Percentiles rank a stretch among this genome's conserved stretches.
These are phyloP conservation scores for Xerocomus amazonicus DNA, from an alignment of 1,284 basidiomycete genomes.

Conservation along the genomic window DNA sequence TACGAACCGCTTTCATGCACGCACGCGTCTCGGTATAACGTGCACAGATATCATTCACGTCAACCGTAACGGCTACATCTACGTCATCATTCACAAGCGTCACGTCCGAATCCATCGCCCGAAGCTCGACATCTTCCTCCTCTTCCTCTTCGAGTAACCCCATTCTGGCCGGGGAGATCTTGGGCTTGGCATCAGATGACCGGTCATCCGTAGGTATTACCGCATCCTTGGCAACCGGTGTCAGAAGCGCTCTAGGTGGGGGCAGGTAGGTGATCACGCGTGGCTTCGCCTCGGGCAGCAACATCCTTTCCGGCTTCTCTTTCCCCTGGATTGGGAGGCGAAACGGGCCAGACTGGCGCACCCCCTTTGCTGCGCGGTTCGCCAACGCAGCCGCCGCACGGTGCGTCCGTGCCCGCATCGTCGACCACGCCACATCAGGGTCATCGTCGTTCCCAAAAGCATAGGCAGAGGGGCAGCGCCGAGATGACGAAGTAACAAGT, in stretches of 20 bases:
- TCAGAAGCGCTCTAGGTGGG: conserved; percentile 33
- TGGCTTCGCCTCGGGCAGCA: conserved; percentile 18
- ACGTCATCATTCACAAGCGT: conserved; percentile 29
- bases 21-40: conserved; percentile 18
- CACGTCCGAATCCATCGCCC: conserved; percentile 25
- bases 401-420: conserved; percentile 25
- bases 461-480: conserved; percentile 30
- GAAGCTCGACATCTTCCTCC: conserved; percentile 1
- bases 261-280: conserved; percentile 47
- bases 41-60: conserved; percentile 18
- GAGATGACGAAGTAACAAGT: background rate
- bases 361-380: conserved; percentile 13
- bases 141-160: background rate
- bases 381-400: conserved; percentile 10
- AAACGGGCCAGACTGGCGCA: conserved; percentile 37
- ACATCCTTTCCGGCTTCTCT: background rate
- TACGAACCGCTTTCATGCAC: conserved; percentile 25
- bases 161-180: background rate
- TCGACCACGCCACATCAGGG: conserved; percentile 48
- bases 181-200: background rate
- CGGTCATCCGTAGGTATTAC: background rate
- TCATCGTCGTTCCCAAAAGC: conserved; percentile 33
- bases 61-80: conserved; percentile 7
- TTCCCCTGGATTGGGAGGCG: conserved; percentile 32
- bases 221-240: background rate